Conservation (phyloP, 176 grass and related monocot species). For the Areca catechu region DNA sequence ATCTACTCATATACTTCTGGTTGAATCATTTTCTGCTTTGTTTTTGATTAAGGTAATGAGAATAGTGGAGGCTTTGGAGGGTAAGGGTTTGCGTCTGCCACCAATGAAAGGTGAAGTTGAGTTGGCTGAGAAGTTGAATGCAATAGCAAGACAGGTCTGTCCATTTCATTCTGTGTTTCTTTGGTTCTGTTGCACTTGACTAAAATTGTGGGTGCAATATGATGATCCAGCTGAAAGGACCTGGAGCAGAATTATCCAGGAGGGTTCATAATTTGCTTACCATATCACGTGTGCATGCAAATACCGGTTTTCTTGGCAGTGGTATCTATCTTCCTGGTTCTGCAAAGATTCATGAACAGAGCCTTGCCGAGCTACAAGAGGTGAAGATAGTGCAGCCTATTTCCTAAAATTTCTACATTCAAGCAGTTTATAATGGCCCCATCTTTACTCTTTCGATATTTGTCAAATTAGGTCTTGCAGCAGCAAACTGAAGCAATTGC, state of each 20-base stretch:
- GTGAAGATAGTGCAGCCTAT: conserved; percentile 16
- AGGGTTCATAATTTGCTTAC: conserved; percentile 78
- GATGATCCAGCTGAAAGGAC: conserved; percentile 55
- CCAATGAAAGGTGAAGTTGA: conserved; percentile 69
- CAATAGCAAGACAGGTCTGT: conserved; percentile 59
- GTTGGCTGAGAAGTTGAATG: conserved; percentile 50
- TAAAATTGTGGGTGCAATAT: conserved; percentile 1
- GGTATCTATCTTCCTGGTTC: conserved; percentile 59
- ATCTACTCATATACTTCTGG: conserved; percentile 21
- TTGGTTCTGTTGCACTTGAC: not conserved
- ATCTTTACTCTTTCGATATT: not conserved
- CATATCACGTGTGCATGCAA: conserved; percentile 52
- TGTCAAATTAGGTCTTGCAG: conserved; percentile 41
- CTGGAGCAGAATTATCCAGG: conserved; percentile 60
- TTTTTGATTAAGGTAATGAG: conserved; percentile 58
- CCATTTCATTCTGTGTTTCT: conserved; percentile 9
- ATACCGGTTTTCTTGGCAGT: conserved; percentile 26
- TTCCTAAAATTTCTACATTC: not conserved
- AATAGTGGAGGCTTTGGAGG: conserved; percentile 86
- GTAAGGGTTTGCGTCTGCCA: conserved; percentile 56
- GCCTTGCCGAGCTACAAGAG: conserved; percentile 65
- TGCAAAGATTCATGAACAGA: conserved; percentile 62
- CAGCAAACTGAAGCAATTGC: conserved; percentile 90
- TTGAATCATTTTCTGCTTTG: conserved; percentile 13
- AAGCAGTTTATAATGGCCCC: not conserved